Base-by-base conservation (phyloP, 495 filamentous ascomycete species). In the Neurospora sp. region DNA sequence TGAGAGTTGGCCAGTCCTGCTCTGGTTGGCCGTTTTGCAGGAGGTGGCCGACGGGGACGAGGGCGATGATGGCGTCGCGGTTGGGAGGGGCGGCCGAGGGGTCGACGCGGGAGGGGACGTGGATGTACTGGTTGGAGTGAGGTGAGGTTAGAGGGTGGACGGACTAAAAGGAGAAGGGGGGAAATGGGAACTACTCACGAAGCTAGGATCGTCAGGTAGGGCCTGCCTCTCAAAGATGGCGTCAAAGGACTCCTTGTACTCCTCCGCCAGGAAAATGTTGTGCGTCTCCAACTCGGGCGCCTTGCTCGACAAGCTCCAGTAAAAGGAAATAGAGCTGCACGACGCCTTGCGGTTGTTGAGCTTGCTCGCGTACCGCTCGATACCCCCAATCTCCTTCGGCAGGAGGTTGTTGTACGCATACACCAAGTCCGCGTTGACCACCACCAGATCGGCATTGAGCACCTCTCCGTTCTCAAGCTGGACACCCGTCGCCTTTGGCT, bases 291-390 rank as follows among this genome's bases (percentile, higher is more conserved):
- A 82, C 73, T 88, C 83, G 0, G 88, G 87, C 3, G 92, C 77
- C 39, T 82, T 78, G 35, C 83, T 78, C 71, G 86, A 79, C 35
- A 93, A 83, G 22, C 86, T 84, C 91, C 91, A 93, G 82, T 91
- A 93, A 80, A 92, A 92, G 6, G 89, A 92, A 53, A 93, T 91
- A 46, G 88, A 89, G 76, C 87, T 90, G 80, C 91, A 93, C 9
- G 88, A 90, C 40, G 88, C 83, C 0, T 83, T 74, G 2, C 85
- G 80, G 68, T 82, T 80, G 37, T 81, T 74, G 7, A 92, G 83
- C 16, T 82, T 82, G 16, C 78, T 73, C 18, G 86, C 82, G 71
- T 88, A 87, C 1, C 68, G 59, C 38, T 75, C 42, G n/a, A 75
- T 76, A 7, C 70, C 65, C 2, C 53, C 53, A 3, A 70, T 37